phyloP scores from a whole-genome alignment of 805 yeast genomes.

The Saccharomycopsis capsularis region DNA sequence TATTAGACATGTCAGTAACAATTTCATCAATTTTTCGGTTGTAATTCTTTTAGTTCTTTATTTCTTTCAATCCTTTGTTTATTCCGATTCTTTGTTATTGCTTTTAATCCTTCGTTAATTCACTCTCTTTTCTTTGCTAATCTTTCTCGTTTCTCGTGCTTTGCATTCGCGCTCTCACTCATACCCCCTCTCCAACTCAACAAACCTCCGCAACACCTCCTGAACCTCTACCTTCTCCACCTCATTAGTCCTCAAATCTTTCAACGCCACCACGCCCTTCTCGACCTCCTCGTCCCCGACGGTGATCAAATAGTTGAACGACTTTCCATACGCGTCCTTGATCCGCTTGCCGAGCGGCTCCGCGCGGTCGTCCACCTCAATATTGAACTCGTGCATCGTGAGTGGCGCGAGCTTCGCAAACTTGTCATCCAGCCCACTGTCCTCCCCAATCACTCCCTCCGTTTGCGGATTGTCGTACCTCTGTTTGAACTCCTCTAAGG shows the following conservation, averaged over 20 bases:
- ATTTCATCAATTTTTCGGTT: too few relatives aligned
- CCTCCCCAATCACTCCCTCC: slow-evolving; percentile 36
- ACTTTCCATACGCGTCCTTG: slow-evolving; percentile 66
- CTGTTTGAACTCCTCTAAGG: slow-evolving; percentile 9
- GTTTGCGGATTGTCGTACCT: not conserved
- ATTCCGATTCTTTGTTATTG: too few relatives aligned
- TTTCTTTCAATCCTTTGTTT: too few relatives aligned
- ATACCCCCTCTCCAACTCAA: slow-evolving; percentile 40
- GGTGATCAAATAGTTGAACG: slow-evolving; percentile 74
- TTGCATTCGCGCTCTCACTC: too few relatives aligned
- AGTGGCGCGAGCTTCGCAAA: slow-evolving; percentile 44
- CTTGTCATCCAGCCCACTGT: slow-evolving; percentile 24
- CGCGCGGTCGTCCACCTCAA: slow-evolving; percentile 66
- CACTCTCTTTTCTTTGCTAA: too few relatives aligned
- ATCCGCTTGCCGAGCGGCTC: slow-evolving; percentile 79
- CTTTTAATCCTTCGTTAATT: too few relatives aligned
- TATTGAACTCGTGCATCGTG: slow-evolving; percentile 48
- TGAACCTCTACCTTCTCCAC: slow-evolving; percentile 39
- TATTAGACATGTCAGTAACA: too few relatives aligned
- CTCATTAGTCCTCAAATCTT: slow-evolving; percentile 21
- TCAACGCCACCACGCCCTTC: slow-evolving; percentile 7
- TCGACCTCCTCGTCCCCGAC: slow-evolving; percentile 73
- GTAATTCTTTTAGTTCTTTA: too few relatives aligned
- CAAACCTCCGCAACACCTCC: slow-evolving; percentile 48
- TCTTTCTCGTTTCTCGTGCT: too few relatives aligned